A percentile compares a stretch with the other conserved stretches of the same genome.
These are phyloP conservation scores for Coemansia javaensis DNA, from an alignment of 192 early-diverging fungal genomes.

Conservation along the genomic window DNA sequence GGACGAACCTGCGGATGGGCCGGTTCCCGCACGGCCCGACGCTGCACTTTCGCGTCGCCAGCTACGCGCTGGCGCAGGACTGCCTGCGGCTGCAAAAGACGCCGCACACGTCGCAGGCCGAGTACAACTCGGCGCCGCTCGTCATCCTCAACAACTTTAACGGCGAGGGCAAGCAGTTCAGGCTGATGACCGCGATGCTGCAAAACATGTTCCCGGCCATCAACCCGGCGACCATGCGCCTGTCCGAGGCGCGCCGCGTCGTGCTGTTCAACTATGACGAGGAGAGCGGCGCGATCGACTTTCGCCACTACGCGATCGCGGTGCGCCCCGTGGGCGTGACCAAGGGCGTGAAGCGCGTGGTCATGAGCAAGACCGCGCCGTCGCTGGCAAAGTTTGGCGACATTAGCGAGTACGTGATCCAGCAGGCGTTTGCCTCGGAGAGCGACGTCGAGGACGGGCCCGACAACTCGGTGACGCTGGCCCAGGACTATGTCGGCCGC, in stretches of 20 bases:
- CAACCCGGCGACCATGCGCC: slow-evolving; percentile 90
- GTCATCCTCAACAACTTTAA: slow-evolving; percentile 56
- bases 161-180: slow-evolving; percentile 54
- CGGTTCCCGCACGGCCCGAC: slow-evolving; percentile 91
- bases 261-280: slow-evolving; percentile 87
- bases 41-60: slow-evolving; percentile 74
- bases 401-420: slow-evolving; percentile 87
- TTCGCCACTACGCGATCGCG: slow-evolving; percentile 88
- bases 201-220: slow-evolving; percentile 97
- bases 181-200: slow-evolving; percentile 90
- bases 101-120: slow-evolving; percentile 71
- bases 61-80: slow-evolving; percentile 80
- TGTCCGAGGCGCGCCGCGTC: slow-evolving; percentile 83
- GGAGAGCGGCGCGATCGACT: slow-evolving; percentile 78
- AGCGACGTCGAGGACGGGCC: slow-evolving; percentile 90
- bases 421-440: slow-evolving; percentile 78
- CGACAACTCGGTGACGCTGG: slow-evolving; percentile 76
- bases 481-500: slow-evolving; percentile 76
- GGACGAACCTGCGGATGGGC: slow-evolving; percentile 79
- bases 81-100: slow-evolving; percentile 70
- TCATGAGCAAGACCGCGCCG: slow-evolving; percentile 68
- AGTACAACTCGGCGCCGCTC: slow-evolving; percentile 76
- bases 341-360: slow-evolving; percentile 83
- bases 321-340: slow-evolving; percentile 86
- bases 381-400: slow-evolving; percentile 77